Evolutionary conservation across 2,329 filamentous ascomycete species (phyloP).

Genomic region (Zarea fungicola): DNA sequence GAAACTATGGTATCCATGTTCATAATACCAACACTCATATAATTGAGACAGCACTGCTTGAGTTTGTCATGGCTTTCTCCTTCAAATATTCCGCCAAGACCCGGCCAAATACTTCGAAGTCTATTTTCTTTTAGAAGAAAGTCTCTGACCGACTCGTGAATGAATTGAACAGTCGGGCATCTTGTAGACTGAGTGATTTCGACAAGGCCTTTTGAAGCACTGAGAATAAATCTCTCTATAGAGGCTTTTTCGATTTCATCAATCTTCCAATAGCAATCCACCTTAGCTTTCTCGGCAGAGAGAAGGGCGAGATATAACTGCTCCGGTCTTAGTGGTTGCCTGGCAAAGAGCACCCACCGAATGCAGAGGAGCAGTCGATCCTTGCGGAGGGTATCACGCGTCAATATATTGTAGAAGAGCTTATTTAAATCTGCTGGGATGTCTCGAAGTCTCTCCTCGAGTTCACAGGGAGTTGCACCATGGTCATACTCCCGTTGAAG

Average conservation of each 20-base stretch:
- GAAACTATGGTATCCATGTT: neutral
- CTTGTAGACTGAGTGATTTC: constrained; percentile 29
- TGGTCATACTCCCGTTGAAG: constrained; percentile 30
- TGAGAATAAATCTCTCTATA: constrained; percentile 29
- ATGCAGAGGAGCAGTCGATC: constrained; percentile 41
- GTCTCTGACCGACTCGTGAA: constrained; percentile 46
- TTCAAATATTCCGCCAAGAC: neutral
- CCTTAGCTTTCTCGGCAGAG: neutral
- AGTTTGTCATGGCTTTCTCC: constrained; percentile 13
- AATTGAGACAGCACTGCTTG: constrained; percentile 15
- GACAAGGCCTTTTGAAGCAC: constrained; percentile 41
- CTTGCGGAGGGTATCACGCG: constrained; percentile 37
- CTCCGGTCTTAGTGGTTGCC: constrained; percentile 32
- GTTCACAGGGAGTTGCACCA: constrained; percentile 20
- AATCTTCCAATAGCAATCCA: constrained; percentile 14
- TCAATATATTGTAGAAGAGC: constrained; percentile 48
- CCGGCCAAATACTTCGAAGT: constrained; percentile 13
- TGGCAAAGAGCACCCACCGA: constrained; percentile 47
- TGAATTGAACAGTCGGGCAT: constrained; percentile 34
- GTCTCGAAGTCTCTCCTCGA: constrained; percentile 25
- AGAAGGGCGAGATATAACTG: constrained; percentile 36
- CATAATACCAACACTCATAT: neutral
- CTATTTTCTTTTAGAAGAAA: constrained; percentile 36
- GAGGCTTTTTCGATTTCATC: constrained; percentile 17
- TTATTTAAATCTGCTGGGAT: constrained; percentile 37